Conservation (phyloP, 495 filamentous ascomycete genomes). For the Venustampulla echinocandica region DNA sequence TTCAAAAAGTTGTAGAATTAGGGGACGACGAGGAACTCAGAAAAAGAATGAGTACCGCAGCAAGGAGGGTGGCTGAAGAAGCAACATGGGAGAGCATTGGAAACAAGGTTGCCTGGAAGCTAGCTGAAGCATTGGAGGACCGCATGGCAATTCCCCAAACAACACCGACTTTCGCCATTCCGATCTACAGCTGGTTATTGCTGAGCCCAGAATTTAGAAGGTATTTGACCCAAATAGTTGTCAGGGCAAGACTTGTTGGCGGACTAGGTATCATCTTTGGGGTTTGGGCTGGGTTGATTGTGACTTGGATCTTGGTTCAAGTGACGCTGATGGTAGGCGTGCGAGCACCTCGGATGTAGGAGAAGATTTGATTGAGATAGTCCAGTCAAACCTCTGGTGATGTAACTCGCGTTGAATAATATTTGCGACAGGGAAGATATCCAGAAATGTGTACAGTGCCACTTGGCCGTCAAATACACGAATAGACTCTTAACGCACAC, state of each 20-base stretch:
- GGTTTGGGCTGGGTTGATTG: slow-evolving; percentile 30
- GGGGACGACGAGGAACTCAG: slow-evolving; percentile 31
- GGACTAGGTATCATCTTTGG: slow-evolving; percentile 31
- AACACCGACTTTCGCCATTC: slow-evolving; percentile 11
- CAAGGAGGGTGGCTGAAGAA: slow-evolving; percentile 43
- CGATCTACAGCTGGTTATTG: slow-evolving; percentile 20
- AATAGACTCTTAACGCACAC: no score
- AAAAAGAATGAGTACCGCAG: slow-evolving; percentile 29
- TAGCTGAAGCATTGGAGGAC: slow-evolving; percentile 40
- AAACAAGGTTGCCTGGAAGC: slow-evolving; percentile 49
- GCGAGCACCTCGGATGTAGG: slow-evolving; percentile 7
- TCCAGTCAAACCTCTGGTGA: no score
- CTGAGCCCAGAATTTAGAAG: slow-evolving; percentile 11
- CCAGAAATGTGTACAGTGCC: no score
- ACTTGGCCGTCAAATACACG: no score
- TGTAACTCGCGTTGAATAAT: no score
- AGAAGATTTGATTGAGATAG: background rate
- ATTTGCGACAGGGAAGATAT: no score
- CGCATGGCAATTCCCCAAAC: background rate
- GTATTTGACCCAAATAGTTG: slow-evolving; percentile 7
- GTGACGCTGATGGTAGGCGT: slow-evolving; percentile 6
- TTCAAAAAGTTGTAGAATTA: slow-evolving; percentile 34
- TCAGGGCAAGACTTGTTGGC: slow-evolving; percentile 24
- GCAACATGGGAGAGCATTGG: slow-evolving; percentile 59
- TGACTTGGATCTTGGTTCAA: slow-evolving; percentile 21